Conservation (phyloP, 2,329 filamentous ascomycete genomes). For the Alternaria infectoria region DNA sequence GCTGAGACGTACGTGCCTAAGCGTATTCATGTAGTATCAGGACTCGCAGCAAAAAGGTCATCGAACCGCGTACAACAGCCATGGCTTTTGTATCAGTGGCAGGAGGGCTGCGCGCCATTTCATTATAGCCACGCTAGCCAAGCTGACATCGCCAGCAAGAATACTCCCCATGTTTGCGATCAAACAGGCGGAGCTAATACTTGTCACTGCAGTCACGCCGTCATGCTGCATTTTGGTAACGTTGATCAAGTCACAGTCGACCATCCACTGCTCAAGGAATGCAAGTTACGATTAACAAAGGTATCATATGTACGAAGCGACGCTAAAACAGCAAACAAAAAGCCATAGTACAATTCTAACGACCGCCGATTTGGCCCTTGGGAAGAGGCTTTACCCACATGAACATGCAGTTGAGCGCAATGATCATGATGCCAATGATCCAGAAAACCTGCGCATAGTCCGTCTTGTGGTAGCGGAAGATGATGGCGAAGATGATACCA, state of each 20-base stretch:
- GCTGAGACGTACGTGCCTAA: background rate
- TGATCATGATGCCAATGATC: conserved; percentile 80
- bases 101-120: background rate
- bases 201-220: background rate
- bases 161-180: background rate
- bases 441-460: conserved; percentile 75
- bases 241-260: background rate
- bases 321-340: background rate
- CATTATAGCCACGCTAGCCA: background rate
- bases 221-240: background rate
- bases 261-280: background rate
- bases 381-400: conserved; percentile 67
- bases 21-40: background rate
- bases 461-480: conserved; percentile 76
- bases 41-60: background rate
- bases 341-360: conserved; percentile 14
- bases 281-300: background rate
- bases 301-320: conserved; percentile 6
- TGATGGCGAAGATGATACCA: conserved; percentile 81
- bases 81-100: background rate
- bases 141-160: background rate
- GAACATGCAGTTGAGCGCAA: conserved; percentile 71
- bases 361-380: conserved; percentile 59
- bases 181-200: background rate
- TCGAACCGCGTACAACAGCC: background rate